Base-by-base conservation (phyloP, 306 rosid genomes). In the Cajanus cajan region DNA sequence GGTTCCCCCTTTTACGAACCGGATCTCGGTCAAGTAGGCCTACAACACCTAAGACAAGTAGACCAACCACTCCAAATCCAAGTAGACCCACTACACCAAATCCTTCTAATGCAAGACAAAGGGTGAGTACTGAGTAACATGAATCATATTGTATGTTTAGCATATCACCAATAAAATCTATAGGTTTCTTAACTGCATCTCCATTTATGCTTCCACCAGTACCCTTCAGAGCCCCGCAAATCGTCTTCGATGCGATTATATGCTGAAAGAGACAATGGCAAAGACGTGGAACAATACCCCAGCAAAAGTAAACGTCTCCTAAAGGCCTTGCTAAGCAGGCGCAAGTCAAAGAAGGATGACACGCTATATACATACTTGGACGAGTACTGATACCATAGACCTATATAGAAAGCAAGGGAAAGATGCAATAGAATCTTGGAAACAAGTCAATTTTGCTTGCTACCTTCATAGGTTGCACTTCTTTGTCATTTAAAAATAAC, bases 331-430 rank as follows among this genome's bases (percentile, higher is more conserved):
- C 97, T 96, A 68, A 96, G 99, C 85, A 88, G 99, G 78, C 96
- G 99, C 78, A 96, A 93, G 86, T 93, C 97, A 2, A 96, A 93
- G 94, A 96, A 93, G 86, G 98, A 96, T 65, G 98, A 96, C 16
- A 91, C 72, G 89, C 79, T 96, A 68, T 93, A 96, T 81, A 90
- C 96, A 54, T 96, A 93, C 72, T 78, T 96, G 93, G 99, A 96
- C 9, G 99, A 93, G 87, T 95, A 92, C 78, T 93, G 89, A 91
- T 73, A 78, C 79, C 25, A 10, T 58, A 58, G 14, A 34, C 84
- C 66, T 34, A n/a, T 58, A 57, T 59, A 72, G 86, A 61, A 55
- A 70, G 62, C 66, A 76, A 48, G 80, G 81, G 68, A 75, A 63
- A 57, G 33, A 80, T 73, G 79, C 84, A 74, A 64, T 36, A 45